Evolutionary conservation across 805 yeast genomes (phyloP).

Genomic region (Candida cerambycidarum): DNA sequence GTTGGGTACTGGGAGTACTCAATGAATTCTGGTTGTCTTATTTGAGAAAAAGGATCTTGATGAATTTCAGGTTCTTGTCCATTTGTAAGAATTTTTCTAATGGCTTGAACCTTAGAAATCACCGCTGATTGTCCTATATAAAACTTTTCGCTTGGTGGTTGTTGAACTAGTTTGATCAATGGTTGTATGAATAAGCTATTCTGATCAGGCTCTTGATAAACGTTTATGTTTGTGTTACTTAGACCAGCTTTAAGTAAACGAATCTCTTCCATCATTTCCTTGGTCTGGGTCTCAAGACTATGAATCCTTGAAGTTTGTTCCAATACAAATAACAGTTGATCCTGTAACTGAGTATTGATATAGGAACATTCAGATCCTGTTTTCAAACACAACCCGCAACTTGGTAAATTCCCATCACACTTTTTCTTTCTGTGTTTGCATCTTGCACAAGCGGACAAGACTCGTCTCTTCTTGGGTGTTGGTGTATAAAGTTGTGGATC

Average conservation of each 20-base stretch:
- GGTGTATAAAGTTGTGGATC: background rate
- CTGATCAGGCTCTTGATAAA: conserved; percentile 2
- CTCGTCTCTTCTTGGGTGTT: conserved; percentile 8
- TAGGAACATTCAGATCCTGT: conserved; percentile 3
- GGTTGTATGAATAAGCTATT: conserved; percentile 8
- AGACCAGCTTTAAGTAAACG: conserved; percentile 2
- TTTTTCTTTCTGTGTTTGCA: conserved; percentile 13
- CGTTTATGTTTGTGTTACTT: conserved; percentile 2
- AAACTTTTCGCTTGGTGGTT: conserved; percentile 15
- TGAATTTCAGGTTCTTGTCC: conserved; percentile 8
- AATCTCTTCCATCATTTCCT: conserved; percentile 5
- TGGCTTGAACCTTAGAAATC: conserved; percentile 22
- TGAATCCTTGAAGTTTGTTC: conserved; percentile 5
- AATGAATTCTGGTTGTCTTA: background rate
- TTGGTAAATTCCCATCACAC: conserved; percentile 12
- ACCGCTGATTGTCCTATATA: conserved; percentile 23
- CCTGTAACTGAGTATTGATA: conserved; percentile 6
- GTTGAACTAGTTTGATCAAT: conserved; percentile 6
- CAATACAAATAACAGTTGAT: conserved; percentile 4
- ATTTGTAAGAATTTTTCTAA: conserved; percentile 16
- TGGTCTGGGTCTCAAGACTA: conserved; percentile 6
- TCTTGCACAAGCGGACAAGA: conserved; percentile 10
- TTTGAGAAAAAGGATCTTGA: conserved; percentile 3
- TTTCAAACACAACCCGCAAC: conserved; percentile 6
- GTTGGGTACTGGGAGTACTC: background rate